These are phyloP conservation scores for Globisporangium yorkense DNA, from an alignment of 352 stramenopile species.

Conservation along the genomic window DNA sequence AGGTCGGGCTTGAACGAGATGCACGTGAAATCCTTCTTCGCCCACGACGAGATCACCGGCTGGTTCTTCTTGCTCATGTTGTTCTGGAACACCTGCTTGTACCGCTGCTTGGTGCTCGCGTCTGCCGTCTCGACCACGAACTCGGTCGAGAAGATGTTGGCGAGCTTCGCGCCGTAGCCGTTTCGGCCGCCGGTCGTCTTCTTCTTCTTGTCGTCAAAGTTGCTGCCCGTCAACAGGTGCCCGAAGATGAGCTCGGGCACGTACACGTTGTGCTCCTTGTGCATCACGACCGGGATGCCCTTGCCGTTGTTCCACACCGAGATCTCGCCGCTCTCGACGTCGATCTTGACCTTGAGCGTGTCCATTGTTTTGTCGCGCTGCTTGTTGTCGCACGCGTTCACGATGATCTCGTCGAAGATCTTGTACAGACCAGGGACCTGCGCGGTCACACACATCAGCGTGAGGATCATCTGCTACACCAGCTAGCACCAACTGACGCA, in stretches of 20 bases:
- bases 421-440: constrained; percentile 95
- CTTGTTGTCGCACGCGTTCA: constrained; percentile 99
- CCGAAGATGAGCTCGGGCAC: constrained; percentile 98
- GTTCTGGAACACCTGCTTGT: constrained; percentile 87
- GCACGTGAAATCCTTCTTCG: constrained; percentile 90
- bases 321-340: constrained; percentile 90
- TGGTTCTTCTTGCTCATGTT: constrained; percentile 94
- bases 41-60: constrained; percentile 83
- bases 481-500: no score
- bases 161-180: constrained; percentile 98
- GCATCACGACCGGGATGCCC: constrained; percentile 95
- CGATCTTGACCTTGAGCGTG: constrained; percentile 92
- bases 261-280: constrained; percentile 97
- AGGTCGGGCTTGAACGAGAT: constrained; percentile 97
- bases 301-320: constrained; percentile 98
- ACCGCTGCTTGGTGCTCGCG: constrained; percentile 88
- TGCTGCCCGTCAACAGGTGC: constrained; percentile 96
- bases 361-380: constrained; percentile 96
- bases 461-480: no score
- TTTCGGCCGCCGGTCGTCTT: constrained; percentile 94
- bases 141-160: constrained; percentile 99
- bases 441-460: neutral
- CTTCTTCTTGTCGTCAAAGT: constrained; percentile 98
- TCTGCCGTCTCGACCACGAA: constrained; percentile 99
- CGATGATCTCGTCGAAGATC: constrained; percentile 99